A percentile compares a stretch with the other conserved stretches of the same genome.
Conservation (phyloP, 73 alveolate genomes). For the Paramecium biaurelia region DNA sequence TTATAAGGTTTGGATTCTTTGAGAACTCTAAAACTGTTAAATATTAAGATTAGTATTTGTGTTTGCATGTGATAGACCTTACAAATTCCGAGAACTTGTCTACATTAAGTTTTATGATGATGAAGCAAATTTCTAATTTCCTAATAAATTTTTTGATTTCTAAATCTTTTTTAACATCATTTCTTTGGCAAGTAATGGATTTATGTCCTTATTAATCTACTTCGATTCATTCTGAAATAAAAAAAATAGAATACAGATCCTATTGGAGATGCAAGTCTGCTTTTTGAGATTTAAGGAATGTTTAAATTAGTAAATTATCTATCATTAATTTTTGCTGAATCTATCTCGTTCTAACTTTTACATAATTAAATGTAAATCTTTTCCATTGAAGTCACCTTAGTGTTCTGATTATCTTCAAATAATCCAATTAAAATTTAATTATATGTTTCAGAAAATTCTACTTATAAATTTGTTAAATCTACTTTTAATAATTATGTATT, state of each 20-base stretch:
- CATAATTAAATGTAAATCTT: neutral
- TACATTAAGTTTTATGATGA: neutral
- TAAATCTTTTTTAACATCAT: neutral
- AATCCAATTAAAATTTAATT: neutral
- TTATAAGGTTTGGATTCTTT: neutral
- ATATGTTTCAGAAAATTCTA: neutral
- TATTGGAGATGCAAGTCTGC: neutral
- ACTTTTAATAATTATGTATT: neutral
- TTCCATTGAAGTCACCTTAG: neutral
- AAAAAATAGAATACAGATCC: neutral
- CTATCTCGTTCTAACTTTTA: neutral
- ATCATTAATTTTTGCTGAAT: neutral
- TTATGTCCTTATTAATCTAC: neutral
- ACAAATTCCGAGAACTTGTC: neutral
- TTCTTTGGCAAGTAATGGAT: neutral
- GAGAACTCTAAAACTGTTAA: neutral
- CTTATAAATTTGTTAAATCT: neutral
- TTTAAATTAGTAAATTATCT: neutral
- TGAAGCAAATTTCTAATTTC: neutral
- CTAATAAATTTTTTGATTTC: neutral
- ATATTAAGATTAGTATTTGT: neutral
- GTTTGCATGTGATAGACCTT: neutral
- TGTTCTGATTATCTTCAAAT: neutral
- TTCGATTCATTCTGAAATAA: neutral
- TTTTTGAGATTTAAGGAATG: neutral